Percentiles rank a stretch among this genome's conserved stretches.
Evolutionary conservation across 441 rosid species (phyloP).

Genomic region (Adansonia madagascariensis): DNA sequence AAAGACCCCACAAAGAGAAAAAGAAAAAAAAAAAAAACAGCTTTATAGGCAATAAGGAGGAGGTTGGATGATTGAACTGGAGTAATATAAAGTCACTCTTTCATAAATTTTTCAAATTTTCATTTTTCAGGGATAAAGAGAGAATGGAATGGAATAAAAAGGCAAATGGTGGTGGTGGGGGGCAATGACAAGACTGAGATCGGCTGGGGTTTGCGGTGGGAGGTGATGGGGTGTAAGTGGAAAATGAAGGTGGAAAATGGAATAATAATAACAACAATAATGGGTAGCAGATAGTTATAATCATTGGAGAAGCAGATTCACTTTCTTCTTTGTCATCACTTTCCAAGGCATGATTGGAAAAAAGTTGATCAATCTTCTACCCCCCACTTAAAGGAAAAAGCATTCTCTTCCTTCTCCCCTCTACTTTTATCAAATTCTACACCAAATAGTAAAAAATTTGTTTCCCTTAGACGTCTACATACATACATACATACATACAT

Average conservation of each 20-base stretch:
- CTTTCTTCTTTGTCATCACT: conserved; percentile 85
- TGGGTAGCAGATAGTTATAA: conserved; percentile 54
- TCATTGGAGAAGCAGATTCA: conserved; percentile 75
- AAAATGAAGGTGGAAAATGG: conserved; percentile 40
- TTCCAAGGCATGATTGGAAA: conserved; percentile 85
- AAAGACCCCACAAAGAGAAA: conserved; percentile 38
- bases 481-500: neutral
- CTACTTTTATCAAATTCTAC: conserved; percentile 32
- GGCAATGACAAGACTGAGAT: conserved; percentile 50
- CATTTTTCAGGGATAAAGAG: conserved; percentile 17
- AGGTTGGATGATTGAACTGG: conserved; percentile 58
- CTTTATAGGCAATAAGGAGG: conserved; percentile 68
- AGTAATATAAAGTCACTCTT: conserved; percentile 30
- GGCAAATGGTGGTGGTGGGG: conserved; percentile 22
- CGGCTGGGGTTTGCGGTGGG: conserved; percentile 57
- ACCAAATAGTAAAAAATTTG: conserved; percentile 34
- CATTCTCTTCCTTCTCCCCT: conserved; percentile 25
- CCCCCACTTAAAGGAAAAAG: conserved; percentile 32
- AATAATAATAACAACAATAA: conserved; percentile 32
- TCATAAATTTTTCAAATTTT: conserved; percentile 25
- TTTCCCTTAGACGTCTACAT: conserved; percentile 44
- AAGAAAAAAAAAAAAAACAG: conserved; percentile 34
- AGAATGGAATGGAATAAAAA: conserved; percentile 22
- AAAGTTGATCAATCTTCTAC: conserved; percentile 58
- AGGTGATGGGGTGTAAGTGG: conserved; percentile 55